Evolutionary conservation across 2,329 filamentous ascomycete species (phyloP).

Genomic region (Microdochium nivale): DNA sequence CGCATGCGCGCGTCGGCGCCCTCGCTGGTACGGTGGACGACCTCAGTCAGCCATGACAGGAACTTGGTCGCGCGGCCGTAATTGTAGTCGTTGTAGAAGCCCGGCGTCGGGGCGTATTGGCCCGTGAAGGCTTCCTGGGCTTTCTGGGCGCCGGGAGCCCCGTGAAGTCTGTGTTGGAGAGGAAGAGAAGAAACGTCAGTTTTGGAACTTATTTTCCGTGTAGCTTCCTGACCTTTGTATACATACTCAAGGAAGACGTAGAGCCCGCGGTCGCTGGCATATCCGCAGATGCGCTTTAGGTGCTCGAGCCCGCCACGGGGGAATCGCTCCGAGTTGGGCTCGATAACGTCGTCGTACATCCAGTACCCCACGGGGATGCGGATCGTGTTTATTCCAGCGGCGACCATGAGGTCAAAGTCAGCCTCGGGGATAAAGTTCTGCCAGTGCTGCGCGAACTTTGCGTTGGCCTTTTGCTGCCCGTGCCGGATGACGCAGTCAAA

Average conservation of each 20-base stretch:
- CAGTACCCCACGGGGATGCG: constrained; percentile 48
- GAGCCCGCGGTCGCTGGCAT: constrained; percentile 32
- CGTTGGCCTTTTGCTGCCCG: constrained; percentile 31
- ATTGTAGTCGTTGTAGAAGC: constrained; percentile 49
- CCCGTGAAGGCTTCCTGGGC: constrained; percentile 31
- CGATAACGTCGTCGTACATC: constrained; percentile 23
- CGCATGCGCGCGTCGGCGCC: constrained; percentile 32
- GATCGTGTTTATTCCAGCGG: constrained; percentile 42
- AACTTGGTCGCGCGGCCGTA: constrained; percentile 46
- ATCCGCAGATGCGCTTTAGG: constrained; percentile 32
- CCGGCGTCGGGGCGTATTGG: constrained; percentile 22
- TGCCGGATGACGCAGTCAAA: constrained; percentile 43
- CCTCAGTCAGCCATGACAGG: constrained; percentile 45
- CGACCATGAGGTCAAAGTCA: constrained; percentile 40
- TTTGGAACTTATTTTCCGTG: no score
- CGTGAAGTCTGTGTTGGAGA: constrained; percentile 24
- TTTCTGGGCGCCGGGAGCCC: constrained; percentile 35
- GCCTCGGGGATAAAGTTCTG: constrained; percentile 35
- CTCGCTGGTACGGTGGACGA: constrained; percentile 28
- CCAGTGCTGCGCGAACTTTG: constrained; percentile 42
- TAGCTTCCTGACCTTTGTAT: no score
- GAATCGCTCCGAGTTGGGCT: neutral
- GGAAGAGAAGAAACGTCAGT: neutral
- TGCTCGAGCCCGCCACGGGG: constrained; percentile 30
- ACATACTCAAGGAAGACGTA: constrained; percentile 38